Percentiles rank a stretch among this genome's conserved stretches.
phyloP scores from a whole-genome alignment of 805 yeast genomes.

The Monosporozyma aquatica region DNA sequence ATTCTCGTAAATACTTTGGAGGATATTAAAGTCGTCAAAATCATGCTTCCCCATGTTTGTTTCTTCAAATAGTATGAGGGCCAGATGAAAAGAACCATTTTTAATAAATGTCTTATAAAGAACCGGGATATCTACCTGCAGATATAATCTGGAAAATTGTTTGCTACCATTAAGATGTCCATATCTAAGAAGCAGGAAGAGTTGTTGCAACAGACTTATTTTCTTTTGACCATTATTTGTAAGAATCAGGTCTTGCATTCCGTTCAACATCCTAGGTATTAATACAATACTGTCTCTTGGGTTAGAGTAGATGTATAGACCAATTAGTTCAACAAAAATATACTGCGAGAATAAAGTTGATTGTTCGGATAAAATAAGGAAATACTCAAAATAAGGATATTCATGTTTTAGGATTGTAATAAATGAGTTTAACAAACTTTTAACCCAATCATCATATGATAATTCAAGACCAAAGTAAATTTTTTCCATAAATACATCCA shows the following conservation, averaged over 20 bases:
- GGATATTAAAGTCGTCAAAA: constrained; percentile 7
- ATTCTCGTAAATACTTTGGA: constrained; percentile 37
- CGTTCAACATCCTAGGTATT: background rate
- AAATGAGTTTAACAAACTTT: background rate
- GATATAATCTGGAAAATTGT: constrained; percentile 14
- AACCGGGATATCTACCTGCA: constrained; percentile 11
- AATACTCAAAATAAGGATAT: background rate
- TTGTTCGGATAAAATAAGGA: constrained; percentile 4
- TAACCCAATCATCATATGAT: constrained; percentile 8
- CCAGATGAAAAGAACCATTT: constrained; percentile 22
- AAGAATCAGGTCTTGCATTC: background rate
- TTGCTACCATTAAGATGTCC: constrained; percentile 15
- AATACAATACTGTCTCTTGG: constrained; percentile 1
- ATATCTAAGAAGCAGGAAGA: constrained; percentile 24
- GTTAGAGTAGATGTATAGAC: background rate
- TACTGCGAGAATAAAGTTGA: constrained; percentile 3
- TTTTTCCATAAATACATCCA: background rate
- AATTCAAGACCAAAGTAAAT: background rate
- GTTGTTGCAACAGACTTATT: constrained; percentile 13
- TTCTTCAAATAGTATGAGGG: constrained; percentile 33
- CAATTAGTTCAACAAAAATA: background rate
- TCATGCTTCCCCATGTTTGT: constrained; percentile 6
- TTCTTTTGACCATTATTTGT: constrained; percentile 9
- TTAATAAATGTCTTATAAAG: constrained; percentile 10
- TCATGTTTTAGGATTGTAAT: background rate